phyloP scores from a whole-genome alignment of 306 rosid genomes.

The Macrotyloma uniflorum region DNA sequence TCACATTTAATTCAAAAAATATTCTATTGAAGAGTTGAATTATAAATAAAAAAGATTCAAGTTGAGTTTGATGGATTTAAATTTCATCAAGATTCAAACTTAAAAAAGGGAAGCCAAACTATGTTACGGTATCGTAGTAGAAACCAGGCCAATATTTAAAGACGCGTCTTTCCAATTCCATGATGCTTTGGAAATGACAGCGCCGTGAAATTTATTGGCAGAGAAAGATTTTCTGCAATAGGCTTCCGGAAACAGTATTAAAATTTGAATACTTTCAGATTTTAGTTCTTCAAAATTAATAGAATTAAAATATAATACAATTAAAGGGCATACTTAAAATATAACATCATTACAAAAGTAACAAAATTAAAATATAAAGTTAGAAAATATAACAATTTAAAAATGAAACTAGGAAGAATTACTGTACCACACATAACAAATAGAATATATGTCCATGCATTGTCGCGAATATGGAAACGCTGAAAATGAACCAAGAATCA shows the following conservation, averaged over 20 bases:
- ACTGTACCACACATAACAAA: not conserved
- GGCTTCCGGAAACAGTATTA: too few species aligned
- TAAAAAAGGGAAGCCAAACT: too few species aligned
- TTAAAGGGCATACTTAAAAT: not conserved
- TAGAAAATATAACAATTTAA: not conserved
- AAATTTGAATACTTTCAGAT: not conserved
- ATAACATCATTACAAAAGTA: not conserved
- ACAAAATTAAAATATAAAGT: not conserved
- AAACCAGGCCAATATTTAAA: too few species aligned
- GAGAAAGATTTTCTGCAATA: not conserved
- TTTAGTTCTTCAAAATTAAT: not conserved
- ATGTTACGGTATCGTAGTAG: too few species aligned
- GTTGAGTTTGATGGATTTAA: too few species aligned
- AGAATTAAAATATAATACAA: not conserved
- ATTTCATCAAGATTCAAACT: too few species aligned
- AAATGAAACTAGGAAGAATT: not conserved
- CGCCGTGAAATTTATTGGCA: not conserved
- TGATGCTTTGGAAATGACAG: too few species aligned
- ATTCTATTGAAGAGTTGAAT: too few species aligned
- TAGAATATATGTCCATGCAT: not conserved
- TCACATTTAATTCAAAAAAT: too few species aligned
- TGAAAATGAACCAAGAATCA: slow-evolving; percentile 26
- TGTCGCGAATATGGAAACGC: not conserved
- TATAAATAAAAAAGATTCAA: too few species aligned
- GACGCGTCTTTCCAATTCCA: not conserved